Evolutionary conservation across 2,329 filamentous ascomycete species (phyloP), one percentile per base, ranked within the genome.

Genomic region (Chaetothyriales sp.): DNA sequence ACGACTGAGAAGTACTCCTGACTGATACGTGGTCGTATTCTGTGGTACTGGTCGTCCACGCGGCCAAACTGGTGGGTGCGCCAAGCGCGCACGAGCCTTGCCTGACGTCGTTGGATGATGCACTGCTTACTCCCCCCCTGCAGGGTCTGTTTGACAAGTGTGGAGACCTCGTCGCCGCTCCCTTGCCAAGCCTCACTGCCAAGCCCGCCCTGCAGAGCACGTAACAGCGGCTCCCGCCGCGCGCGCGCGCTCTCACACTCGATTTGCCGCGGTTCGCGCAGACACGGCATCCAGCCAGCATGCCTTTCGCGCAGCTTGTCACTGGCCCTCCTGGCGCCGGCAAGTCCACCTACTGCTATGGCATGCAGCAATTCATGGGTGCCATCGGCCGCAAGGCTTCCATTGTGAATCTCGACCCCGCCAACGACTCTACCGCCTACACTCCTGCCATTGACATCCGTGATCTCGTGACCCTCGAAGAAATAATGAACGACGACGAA

Each of bases 321-420:
- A 82, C 95, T 62, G 92, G 92, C n/a, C 90, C 89, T 60, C 92
- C 92, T 5, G 92, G 92, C 63, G 82, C 89, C 28, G 92, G 92
- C 55, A 98, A 98, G 73, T 95, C 89, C 58, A 98, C 92, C 6
- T 95, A 95, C 67, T 97, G 90, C 74, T 88, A 97, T 81, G 92
- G 92, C 65, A 95, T 98, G 86, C 87, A 95, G 65, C 92, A 98
- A 71, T 98, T 98, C 72, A 85, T 97, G 77, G 84, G 84, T 59
- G 90, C 92, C 57, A 95, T 98, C 66, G 89, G 89, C 55, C 85
- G 92, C 52, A 89, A 94, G 68, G 95, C 88, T 73, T 94, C 88
- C 15, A 82, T 97, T 40, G 87, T 95, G 54, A 98, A 98, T 66
- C 83, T 98, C 59, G 92, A 98, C 70, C 92, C 92, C 22, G 92